Evolutionary conservation across 352 stramenopile genomes (phyloP).

Genomic region (Phytophthora niederhauseri): DNA sequence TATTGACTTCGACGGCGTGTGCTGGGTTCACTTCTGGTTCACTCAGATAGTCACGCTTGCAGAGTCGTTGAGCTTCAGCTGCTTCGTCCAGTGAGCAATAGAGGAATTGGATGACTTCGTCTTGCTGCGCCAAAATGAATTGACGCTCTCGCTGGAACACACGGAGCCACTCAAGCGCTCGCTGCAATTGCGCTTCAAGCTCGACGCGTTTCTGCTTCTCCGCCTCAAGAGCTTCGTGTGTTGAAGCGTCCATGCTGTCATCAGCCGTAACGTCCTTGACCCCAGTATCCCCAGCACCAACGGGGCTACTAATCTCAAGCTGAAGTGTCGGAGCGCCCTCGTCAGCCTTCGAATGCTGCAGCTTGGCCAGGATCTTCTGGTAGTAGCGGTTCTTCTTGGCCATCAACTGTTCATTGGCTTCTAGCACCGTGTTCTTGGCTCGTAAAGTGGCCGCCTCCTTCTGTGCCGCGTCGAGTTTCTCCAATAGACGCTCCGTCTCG

Average conservation of each 20-base stretch:
- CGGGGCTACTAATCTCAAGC: conserved; percentile 12
- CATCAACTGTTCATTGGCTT: conserved; percentile 59
- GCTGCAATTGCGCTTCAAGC: conserved; percentile 39
- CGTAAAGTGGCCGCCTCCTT: conserved; percentile 49
- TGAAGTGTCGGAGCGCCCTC: neutral
- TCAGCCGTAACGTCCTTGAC: conserved; percentile 2
- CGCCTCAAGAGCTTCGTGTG: conserved; percentile 6
- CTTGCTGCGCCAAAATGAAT: conserved; percentile 61
- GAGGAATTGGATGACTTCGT: conserved; percentile 73
- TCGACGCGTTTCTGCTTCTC: conserved; percentile 20
- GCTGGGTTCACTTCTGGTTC: neutral
- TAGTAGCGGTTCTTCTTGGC: conserved; percentile 78
- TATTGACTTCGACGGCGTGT: neutral
- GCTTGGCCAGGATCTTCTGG: conserved; percentile 63
- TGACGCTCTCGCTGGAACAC: conserved; percentile 62
- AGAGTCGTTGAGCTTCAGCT: conserved; percentile 11
- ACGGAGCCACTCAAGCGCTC: conserved; percentile 54
- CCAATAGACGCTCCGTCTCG: conserved; percentile 75
- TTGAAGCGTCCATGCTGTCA: neutral
- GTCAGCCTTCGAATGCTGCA: conserved; percentile 34
- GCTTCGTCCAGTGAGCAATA: conserved; percentile 47
- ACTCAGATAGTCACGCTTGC: neutral
- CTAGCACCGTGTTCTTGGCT: conserved; percentile 53
- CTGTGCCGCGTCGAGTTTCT: conserved; percentile 47
- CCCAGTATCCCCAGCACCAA: neutral